Conservation (phyloP, 192 early-diverging fungal species). For the Obelidium mucronatum region DNA sequence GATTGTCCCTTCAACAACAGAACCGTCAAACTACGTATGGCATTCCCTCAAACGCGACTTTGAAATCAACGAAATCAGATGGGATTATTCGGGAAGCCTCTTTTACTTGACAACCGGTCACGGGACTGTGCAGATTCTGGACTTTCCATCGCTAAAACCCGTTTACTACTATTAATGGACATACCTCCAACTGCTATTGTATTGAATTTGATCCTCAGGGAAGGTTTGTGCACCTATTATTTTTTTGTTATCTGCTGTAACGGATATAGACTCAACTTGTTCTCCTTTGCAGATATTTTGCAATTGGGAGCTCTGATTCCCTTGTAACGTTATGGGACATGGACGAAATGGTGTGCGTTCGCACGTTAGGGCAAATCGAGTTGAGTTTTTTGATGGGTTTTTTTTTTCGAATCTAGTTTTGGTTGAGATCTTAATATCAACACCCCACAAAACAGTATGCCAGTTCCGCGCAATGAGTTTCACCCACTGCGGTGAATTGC, state of each 20-base stretch:
- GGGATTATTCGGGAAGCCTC: conserved; percentile 75
- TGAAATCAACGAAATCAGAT: conserved; percentile 85
- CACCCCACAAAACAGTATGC: conserved; percentile 60
- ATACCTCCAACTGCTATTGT: conserved; percentile 84
- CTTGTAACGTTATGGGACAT: conserved; percentile 80
- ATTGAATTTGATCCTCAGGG: conserved; percentile 80
- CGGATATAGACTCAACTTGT: no score
- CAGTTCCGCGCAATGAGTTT: conserved; percentile 81
- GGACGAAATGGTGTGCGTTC: conserved; percentile 65
- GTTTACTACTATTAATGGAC: conserved; percentile 65
- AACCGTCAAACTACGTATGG: conserved; percentile 43
- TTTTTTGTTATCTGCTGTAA: background rate
- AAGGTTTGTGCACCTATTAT: conserved; percentile 44
- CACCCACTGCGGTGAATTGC: conserved; percentile 77
- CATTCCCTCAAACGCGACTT: conserved; percentile 58
- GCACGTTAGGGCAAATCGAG: conserved; percentile 74
- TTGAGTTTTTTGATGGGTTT: conserved; percentile 47
- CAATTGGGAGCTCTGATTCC: conserved; percentile 80
- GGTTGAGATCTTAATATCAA: no score
- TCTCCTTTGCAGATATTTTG: conserved; percentile 68
- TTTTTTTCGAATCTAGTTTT: no score
- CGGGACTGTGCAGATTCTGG: conserved; percentile 73
- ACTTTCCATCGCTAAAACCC: conserved; percentile 68
- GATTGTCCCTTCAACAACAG: background rate
- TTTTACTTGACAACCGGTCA: conserved; percentile 83